Evolutionary conservation across 2,329 filamentous ascomycete species (phyloP).

Genomic region (Colletotrichum sublineola): DNA sequence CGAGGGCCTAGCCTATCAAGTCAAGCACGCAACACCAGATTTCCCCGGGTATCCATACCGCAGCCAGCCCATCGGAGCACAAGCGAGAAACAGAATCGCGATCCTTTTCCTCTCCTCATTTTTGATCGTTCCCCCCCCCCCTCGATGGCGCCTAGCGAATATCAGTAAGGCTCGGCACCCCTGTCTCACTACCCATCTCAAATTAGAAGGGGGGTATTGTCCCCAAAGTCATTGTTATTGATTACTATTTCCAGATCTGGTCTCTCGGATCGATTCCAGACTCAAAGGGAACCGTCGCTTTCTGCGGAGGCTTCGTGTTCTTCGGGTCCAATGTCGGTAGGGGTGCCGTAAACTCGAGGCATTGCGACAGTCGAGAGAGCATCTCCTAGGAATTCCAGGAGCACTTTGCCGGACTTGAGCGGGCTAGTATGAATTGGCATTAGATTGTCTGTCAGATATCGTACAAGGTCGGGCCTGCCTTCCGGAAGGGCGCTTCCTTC

Average conservation of each 20-base stretch:
- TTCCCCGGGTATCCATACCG: background rate
- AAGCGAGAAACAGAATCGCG: background rate
- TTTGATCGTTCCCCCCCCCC: background rate
- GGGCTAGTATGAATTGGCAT: constrained; percentile 10
- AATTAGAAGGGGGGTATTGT: background rate
- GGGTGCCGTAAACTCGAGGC: background rate
- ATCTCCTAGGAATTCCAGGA: background rate
- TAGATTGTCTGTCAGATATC: constrained; percentile 17
- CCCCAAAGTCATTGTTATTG: background rate
- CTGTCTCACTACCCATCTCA: background rate
- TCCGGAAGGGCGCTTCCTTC: constrained; percentile 28
- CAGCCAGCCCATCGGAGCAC: background rate
- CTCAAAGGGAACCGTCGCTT: background rate
- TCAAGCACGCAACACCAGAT: background rate
- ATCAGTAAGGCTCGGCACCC: background rate
- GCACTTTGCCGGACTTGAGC: background rate
- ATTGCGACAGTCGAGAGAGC: background rate
- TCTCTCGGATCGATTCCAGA: no score
- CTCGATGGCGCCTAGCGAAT: background rate
- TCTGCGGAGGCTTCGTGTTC: background rate
- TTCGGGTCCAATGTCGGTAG: constrained; percentile 22
- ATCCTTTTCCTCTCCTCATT: background rate
- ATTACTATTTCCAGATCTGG: background rate
- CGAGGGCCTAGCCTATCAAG: background rate
- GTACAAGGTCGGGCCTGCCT: constrained; percentile 24